Conservation (phyloP, 2,329 filamentous ascomycete species). For the Dactylellina leptospora region DNA sequence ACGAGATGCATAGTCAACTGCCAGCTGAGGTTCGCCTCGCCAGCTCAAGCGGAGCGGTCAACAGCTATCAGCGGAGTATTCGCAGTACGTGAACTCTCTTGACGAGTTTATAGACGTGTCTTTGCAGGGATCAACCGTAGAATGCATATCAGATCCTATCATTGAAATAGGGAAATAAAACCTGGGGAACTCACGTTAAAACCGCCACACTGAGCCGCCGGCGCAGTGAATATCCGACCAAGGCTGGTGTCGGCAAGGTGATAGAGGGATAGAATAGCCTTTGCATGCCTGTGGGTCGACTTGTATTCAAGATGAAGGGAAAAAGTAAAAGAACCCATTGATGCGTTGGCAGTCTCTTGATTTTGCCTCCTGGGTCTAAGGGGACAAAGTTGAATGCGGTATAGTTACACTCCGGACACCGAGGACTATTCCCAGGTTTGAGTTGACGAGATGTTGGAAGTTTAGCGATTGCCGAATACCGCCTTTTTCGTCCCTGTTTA, state of each 20-base stretch:
- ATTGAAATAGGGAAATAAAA: too few species aligned
- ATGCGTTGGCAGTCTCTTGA: slow-evolving; percentile 41
- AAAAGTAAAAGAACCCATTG: slow-evolving; percentile 1
- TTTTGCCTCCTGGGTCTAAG: slow-evolving; percentile 40
- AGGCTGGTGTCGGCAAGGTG: too few species aligned
- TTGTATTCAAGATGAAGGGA: not conserved
- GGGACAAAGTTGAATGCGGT: slow-evolving; percentile 20
- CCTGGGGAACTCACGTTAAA: too few species aligned
- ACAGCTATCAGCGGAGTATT: slow-evolving; percentile 5
- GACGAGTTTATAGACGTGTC: slow-evolving; percentile 31
- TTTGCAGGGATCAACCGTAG: slow-evolving; percentile 51
- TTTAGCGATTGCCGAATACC: too few species aligned
- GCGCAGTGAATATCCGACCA: too few species aligned
- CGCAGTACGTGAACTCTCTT: too few species aligned
- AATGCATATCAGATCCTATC: slow-evolving; percentile 33
- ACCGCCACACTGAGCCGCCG: too few species aligned
- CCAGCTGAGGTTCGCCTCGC: slow-evolving; percentile 12
- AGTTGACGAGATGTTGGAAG: not conserved
- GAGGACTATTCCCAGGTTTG: too few species aligned
- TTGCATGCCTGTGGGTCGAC: not conserved
- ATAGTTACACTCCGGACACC: slow-evolving; percentile 13
- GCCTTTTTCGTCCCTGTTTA: slow-evolving; percentile 3
- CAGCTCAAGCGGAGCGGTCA: slow-evolving; percentile 20
- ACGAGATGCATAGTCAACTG: too few species aligned
- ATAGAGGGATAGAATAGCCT: too few species aligned